These are phyloP conservation scores for Ilex aquifolium DNA, from an alignment of 257 asterid species.

Conservation along the genomic window DNA sequence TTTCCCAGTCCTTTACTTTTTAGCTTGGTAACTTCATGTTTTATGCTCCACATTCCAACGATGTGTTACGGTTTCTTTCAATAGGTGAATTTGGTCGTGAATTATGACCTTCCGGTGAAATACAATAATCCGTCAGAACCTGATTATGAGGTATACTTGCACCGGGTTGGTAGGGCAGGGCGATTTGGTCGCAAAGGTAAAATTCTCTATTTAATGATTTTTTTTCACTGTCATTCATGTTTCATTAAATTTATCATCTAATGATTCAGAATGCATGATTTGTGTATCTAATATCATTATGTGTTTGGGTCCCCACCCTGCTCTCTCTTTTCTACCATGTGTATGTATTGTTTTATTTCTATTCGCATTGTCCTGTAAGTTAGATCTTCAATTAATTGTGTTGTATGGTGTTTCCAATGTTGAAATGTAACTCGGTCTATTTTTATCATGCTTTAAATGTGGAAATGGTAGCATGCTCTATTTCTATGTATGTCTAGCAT, in stretches of 20 bases:
- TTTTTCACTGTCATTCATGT: background rate
- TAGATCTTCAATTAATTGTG: no score
- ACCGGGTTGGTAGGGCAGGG: conserved; percentile 97
- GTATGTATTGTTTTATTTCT: no score
- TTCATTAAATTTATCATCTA: background rate
- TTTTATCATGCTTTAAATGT: no score
- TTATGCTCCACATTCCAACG: conserved; percentile 4
- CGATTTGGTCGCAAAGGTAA: conserved; percentile 98
- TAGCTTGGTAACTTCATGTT: background rate
- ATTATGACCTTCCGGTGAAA: conserved; percentile 71
- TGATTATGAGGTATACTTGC: conserved; percentile 85
- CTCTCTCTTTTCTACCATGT: no score
- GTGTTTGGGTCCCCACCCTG: no score
- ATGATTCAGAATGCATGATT: background rate
- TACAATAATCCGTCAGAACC: conserved; percentile 45
- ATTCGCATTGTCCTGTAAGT: background rate
- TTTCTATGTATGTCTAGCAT: no score
- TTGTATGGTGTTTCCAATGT: no score
- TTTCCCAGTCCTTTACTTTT: background rate
- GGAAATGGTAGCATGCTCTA: no score
- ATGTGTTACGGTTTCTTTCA: conserved; percentile 6
- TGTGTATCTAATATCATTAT: no score
- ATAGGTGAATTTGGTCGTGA: conserved; percentile 92
- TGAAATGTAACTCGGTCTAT: no score
- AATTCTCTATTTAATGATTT: background rate